phyloP scores from a whole-genome alignment of 2,329 filamentous ascomycete species.

The Capronia coronata region DNA sequence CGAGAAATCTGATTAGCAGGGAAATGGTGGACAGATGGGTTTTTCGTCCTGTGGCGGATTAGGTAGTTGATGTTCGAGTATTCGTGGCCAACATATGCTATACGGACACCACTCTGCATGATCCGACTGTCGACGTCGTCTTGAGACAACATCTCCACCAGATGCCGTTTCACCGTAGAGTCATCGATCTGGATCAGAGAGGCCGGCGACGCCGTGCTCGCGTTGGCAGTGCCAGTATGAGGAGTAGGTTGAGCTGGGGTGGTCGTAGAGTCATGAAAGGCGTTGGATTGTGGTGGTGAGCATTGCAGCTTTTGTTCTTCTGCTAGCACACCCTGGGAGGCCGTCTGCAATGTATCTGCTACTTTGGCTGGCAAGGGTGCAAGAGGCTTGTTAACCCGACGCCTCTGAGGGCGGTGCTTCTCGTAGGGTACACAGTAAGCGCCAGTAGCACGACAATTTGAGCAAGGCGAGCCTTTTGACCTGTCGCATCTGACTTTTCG shows the following conservation, averaged over 20 bases:
- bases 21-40: conserved; percentile 5
- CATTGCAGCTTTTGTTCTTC: not conserved
- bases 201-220: not conserved
- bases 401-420: not conserved
- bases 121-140: conserved; percentile 4
- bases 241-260: not conserved
- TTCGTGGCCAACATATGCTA: conserved; percentile 5
- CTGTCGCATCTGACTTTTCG: not conserved
- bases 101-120: not conserved
- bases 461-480: not conserved
- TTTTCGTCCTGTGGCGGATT: conserved; percentile 2
- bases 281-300: not conserved
- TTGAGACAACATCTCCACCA: conserved; percentile 7
- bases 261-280: not conserved
- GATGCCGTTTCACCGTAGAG: conserved; percentile 3
- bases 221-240: not conserved
- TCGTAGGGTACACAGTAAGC: not conserved
- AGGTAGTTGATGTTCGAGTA: conserved; percentile 7
- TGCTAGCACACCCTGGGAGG: not conserved
- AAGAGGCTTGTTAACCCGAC: not conserved
- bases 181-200: conserved; percentile 2
- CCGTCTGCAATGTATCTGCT: not conserved
- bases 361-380: not conserved
- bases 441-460: not conserved
- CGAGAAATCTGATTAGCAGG: not conserved